phyloP scores from a whole-genome alignment of 2,329 filamentous ascomycete species.

The Trichophyton equinum region DNA sequence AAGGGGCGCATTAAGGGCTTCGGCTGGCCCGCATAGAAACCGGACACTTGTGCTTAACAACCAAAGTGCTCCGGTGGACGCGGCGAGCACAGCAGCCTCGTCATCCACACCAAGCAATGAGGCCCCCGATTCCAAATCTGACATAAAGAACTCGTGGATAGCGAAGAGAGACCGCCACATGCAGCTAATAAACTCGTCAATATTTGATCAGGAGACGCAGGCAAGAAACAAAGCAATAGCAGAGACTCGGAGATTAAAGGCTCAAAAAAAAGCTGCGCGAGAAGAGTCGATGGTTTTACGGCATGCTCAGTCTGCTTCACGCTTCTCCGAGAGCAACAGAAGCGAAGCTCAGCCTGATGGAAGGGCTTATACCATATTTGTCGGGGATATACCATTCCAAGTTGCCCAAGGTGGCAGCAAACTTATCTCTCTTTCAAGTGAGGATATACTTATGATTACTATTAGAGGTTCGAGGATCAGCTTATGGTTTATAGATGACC shows the following conservation, averaged over 20 bases:
- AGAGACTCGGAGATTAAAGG: conserved; percentile 42
- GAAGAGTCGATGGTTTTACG: conserved; percentile 30
- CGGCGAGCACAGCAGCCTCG: conserved; percentile 17
- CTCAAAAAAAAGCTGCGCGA: conserved; percentile 47
- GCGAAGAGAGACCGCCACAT: conserved; percentile 63
- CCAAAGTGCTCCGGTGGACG: conserved; percentile 17
- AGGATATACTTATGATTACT: conserved; percentile 21
- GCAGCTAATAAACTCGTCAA: conserved; percentile 68
- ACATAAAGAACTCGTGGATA: conserved; percentile 46
- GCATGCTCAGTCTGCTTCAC: conserved; percentile 26
- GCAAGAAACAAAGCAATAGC: conserved; percentile 59
- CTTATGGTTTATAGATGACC: conserved; percentile 39
- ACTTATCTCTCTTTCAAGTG: conserved; percentile 61
- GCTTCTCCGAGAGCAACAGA: conserved; percentile 9
- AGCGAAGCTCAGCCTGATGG: conserved; percentile 19
- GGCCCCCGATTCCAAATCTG: conserved; percentile 19
- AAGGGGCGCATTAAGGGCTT: conserved; percentile 28
- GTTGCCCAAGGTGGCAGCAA: conserved; percentile 71
- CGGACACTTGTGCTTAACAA: conserved; percentile 55
- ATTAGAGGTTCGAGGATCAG: conserved; percentile 28
- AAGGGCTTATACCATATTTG: conserved; percentile 48
- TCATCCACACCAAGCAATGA: conserved; percentile 20
- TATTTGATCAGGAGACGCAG: conserved; percentile 63
- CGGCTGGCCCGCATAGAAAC: conserved; percentile 37
- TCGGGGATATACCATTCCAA: conserved; percentile 62